Base-by-base conservation (phyloP, 179 eudicot species). In the Amaranthus tricolor region DNA sequence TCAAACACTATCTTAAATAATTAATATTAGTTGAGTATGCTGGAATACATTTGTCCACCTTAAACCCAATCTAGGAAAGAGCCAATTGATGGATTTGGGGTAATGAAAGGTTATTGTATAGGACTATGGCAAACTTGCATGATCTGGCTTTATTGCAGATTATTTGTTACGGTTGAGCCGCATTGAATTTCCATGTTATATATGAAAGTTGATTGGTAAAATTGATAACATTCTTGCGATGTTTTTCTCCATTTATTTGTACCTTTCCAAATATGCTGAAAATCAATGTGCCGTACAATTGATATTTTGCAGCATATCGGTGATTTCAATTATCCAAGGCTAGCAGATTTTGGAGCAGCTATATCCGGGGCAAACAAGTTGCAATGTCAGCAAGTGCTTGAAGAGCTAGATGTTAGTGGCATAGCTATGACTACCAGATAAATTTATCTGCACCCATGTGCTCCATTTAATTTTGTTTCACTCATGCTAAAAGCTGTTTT, bases 321-420 rank as follows among this genome's bases (percentile, higher is more conserved):
- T 66, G 99, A 93, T 80, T 96, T 96, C 75, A 91, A 89, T 74
- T 89, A 91, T 83, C 91, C 98, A 68, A 91, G 96, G 79, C 83
- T 96, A 76, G 98, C 99, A 68, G 99, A 96, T 88, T 96, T 93
- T 91, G 98, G 99, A 76, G 97, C 99, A 21, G 98, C 98, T 80
- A 96, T 96, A 84, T 96, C 98, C 78, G 99, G 97, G 60, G 97
- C 92, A 52, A 88, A 88, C 76, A 91, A 90, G 77, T 56, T 43
- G 7, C 97, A 89, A 70, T 89, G 92, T 79, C 99, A 96, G 74
- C 83, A 85, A 85, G 99, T 96, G 71, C 90, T 96, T 79, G 98
- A 96, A 89, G 97, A 96, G 88, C 89, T 96, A 74, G 98, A 96
- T 85, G 99, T 94, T 86, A 86, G 97, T 77, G 21, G 17, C 40